Base-by-base conservation (phyloP, 2,329 filamentous ascomycete species). In the Cladosporium sp. region DNA sequence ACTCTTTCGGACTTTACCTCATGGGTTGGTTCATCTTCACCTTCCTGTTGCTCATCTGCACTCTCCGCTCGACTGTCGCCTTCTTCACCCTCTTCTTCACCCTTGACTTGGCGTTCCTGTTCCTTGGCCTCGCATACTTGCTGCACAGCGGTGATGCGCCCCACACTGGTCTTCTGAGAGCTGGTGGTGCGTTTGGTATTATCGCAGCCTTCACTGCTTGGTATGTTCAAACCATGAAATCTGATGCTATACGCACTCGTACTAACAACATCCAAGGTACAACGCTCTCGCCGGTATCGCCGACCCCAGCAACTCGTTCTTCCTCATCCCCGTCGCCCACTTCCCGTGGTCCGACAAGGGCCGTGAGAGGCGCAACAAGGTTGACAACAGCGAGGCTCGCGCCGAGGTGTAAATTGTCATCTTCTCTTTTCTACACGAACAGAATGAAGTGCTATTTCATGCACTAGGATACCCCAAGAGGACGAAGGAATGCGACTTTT, bases 281-380 rank as follows among this genome's bases (percentile, higher is more conserved):
- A 84, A 85, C 67, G 83, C 82, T 3, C 76, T 85, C 11, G 84
- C 84, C 54, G 84, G 83, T 81, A 81, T 85, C 68, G 82, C 83
- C n/a, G 83, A 86, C 73, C 79, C 78, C 67, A 80, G 78, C 67
- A 85, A 86, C 78, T 83, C 92, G 83, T 97, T 97, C 88, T 95
- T 97, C 84, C 85, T 95, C 78, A 88, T 96, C 68, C 94, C 93
- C 61, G 93, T 97, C 69, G 89, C 91, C 74, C 93, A 97, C 84
- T 96, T 97, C 85, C 94, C 93, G 64, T 97, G 94, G 94, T 94
- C 91, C 44, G 90, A 91, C 74, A 90, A 90, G 81, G 91, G 87
- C 63, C 86, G 86, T 69, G 85, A 88, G 78, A 78, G 77, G 68
- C 86, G 88, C 68, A 77, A 67, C 36, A 79, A 79, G 73, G 77